phyloP scores from a whole-genome alignment of 177 flowering plant species.

The Tripterygium wilfordii region DNA sequence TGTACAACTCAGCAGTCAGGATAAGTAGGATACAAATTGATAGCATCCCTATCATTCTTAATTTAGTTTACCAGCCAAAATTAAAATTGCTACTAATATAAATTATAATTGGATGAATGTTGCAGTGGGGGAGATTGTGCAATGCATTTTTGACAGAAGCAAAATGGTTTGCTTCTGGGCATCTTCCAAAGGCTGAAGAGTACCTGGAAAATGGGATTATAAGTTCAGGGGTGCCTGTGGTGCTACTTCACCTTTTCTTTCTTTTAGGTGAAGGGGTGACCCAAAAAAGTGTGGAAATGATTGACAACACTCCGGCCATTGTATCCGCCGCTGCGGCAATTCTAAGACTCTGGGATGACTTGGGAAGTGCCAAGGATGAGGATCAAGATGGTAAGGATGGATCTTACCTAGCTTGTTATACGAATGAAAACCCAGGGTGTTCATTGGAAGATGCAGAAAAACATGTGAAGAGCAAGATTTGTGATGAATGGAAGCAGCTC shows the following conservation, averaged over 20 bases:
- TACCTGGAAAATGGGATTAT: conserved; percentile 44
- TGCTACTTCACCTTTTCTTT: conserved; percentile 40
- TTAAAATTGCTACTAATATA: not conserved
- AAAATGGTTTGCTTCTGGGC: conserved; percentile 38
- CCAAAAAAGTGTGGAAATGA: conserved; percentile 10
- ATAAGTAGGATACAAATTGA: no score
- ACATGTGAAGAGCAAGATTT: conserved; percentile 18
- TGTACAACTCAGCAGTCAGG: no score
- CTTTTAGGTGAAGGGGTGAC: conserved; percentile 30
- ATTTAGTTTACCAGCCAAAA: no score
- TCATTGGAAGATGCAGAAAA: conserved; percentile 16
- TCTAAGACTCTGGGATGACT: conserved; percentile 60
- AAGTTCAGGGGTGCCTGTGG: conserved; percentile 39
- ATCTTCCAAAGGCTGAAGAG: conserved; percentile 38
- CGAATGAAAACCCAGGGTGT: no score
- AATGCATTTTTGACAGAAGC: conserved; percentile 61
- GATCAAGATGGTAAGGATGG: no score
- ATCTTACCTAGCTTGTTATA: no score
- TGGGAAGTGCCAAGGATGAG: conserved; percentile 62
- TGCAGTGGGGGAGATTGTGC: conserved; percentile 52
- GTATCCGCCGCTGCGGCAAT: conserved; percentile 27
- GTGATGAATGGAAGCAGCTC: conserved; percentile 28
- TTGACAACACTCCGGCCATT: conserved; percentile 21
- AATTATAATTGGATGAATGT: not conserved
- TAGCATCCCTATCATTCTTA: no score